These are phyloP conservation scores for Komagataella phaffii DNA, from an alignment of 805 yeast species.

Conservation along the genomic window DNA sequence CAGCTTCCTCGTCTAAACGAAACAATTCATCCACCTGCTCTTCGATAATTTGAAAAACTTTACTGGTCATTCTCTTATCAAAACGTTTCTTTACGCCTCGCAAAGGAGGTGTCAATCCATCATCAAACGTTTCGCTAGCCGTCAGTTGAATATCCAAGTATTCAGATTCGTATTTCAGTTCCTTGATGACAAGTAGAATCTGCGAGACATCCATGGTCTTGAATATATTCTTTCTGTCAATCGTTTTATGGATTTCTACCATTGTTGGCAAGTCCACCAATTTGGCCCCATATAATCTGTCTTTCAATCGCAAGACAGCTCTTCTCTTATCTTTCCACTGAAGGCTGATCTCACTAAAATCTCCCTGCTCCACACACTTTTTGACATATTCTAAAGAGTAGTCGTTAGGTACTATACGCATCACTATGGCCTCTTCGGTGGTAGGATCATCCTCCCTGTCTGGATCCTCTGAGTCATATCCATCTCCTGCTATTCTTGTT, in stretches of 20 bases:
- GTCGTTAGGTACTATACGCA: slow-evolving; percentile 53
- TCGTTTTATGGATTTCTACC: slow-evolving; percentile 75
- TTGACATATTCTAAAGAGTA: slow-evolving; percentile 56
- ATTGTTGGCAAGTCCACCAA: slow-evolving; percentile 83
- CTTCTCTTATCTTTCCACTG: slow-evolving; percentile 75
- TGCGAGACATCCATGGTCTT: slow-evolving; percentile 82
- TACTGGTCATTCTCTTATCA: slow-evolving; percentile 54
- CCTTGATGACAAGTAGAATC: slow-evolving; percentile 62
- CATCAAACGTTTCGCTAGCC: slow-evolving; percentile 36
- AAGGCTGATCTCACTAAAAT: slow-evolving; percentile 55
- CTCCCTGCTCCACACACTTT: slow-evolving; percentile 64
- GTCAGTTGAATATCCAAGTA: slow-evolving; percentile 21
- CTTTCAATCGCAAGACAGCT: slow-evolving; percentile 66
- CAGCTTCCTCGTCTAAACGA: slow-evolving; percentile 70
- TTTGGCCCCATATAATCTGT: slow-evolving; percentile 65
- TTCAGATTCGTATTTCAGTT: slow-evolving; percentile 29
- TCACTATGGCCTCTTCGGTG: slow-evolving; percentile 71
- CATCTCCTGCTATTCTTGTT: slow-evolving; percentile 77
- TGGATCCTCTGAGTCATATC: slow-evolving; percentile 94
- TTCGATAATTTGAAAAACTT: slow-evolving; percentile 68
- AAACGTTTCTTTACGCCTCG: slow-evolving; percentile 60
- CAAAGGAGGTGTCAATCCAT: slow-evolving; percentile 78
- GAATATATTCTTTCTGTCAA: slow-evolving; percentile 79
- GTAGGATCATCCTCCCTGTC: slow-evolving; percentile 92
- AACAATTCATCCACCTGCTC: slow-evolving; percentile 66